phyloP scores from a whole-genome alignment of 768 basidiomycete species.

The Naematelia aurantialba region DNA sequence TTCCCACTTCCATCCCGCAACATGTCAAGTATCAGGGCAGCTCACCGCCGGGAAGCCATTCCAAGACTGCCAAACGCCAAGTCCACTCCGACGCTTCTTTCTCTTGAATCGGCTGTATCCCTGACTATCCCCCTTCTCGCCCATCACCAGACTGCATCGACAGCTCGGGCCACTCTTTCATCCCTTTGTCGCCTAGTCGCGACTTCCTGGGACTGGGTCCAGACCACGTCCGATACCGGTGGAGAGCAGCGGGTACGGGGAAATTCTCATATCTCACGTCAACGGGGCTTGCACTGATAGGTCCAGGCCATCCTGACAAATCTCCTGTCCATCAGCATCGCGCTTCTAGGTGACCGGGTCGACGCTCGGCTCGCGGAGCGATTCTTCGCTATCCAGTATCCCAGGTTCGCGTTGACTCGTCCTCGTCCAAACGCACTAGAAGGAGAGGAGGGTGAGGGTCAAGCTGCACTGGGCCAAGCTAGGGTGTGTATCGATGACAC shows the following conservation, averaged over 20 bases:
- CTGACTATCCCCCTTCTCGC: conserved; percentile 12
- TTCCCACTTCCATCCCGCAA: background rate
- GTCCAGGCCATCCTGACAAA: conserved; percentile 25
- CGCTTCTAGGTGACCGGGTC: background rate
- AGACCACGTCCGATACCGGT: conserved; percentile 7
- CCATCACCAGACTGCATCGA: conserved; percentile 10
- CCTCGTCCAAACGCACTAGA: background rate
- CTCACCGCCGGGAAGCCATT: conserved; percentile 1
- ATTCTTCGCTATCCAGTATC: background rate
- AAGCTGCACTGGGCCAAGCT: background rate
- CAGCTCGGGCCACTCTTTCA: conserved; percentile 3
- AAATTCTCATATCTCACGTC: background rate
- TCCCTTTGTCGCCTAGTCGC: conserved; percentile 5
- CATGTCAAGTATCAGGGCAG: too few relatives aligned
- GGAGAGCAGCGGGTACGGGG: conserved; percentile 17
- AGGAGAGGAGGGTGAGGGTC: background rate
- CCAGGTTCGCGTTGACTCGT: background rate
- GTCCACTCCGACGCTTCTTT: conserved; percentile 28
- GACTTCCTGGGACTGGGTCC: conserved; percentile 6
- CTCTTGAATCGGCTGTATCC: conserved; percentile 11
- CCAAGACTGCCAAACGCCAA: conserved; percentile 13
- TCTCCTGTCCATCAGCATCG: conserved; percentile 14
- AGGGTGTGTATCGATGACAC: background rate
- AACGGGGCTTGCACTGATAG: background rate
- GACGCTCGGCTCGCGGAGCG: background rate